These are phyloP conservation scores for Plantago coronopus DNA, from an alignment of 305 asterid genomes.

Conservation along the genomic window DNA sequence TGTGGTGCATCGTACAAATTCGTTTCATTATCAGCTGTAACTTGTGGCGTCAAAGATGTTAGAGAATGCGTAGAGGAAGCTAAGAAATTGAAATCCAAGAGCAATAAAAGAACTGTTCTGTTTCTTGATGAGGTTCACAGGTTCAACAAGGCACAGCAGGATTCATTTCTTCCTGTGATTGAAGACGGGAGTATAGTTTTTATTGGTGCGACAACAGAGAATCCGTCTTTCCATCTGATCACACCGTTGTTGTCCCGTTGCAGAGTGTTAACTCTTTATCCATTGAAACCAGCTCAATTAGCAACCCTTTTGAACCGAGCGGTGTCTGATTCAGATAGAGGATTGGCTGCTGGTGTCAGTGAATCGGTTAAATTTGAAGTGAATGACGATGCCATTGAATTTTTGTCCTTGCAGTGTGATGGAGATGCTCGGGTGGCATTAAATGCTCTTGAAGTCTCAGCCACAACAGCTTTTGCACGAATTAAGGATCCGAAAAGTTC, in stretches of 20 bases:
- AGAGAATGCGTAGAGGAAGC: conserved; percentile 81
- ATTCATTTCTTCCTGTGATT: conserved; percentile 72
- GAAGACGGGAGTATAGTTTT: conserved; percentile 83
- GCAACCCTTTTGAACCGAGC: conserved; percentile 43
- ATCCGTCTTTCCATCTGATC: conserved; percentile 79
- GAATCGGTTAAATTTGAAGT: conserved; percentile 23
- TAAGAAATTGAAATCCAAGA: conserved; percentile 29
- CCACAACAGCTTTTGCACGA: conserved; percentile 46
- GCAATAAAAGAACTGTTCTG: conserved; percentile 48
- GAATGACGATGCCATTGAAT: conserved; percentile 43
- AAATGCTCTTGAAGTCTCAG: conserved; percentile 67
- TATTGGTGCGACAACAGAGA: conserved; percentile 92
- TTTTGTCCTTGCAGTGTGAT: conserved; percentile 56
- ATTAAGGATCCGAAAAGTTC: neutral
- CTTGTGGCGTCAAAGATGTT: conserved; percentile 82
- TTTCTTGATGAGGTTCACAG: conserved; percentile 90
- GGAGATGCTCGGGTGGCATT: conserved; percentile 86
- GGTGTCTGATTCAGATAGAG: conserved; percentile 36
- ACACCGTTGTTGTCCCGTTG: conserved; percentile 84
- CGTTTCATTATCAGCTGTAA: conserved; percentile 73
- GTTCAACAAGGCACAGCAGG: conserved; percentile 89
- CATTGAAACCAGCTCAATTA: conserved; percentile 37
- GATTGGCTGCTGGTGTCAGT: conserved; percentile 27
- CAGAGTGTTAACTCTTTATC: conserved; percentile 57
- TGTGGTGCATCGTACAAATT: conserved; percentile 37